Conservation (phyloP, 1,284 basidiomycete species). For the Sanghuangporus weigelae region DNA sequence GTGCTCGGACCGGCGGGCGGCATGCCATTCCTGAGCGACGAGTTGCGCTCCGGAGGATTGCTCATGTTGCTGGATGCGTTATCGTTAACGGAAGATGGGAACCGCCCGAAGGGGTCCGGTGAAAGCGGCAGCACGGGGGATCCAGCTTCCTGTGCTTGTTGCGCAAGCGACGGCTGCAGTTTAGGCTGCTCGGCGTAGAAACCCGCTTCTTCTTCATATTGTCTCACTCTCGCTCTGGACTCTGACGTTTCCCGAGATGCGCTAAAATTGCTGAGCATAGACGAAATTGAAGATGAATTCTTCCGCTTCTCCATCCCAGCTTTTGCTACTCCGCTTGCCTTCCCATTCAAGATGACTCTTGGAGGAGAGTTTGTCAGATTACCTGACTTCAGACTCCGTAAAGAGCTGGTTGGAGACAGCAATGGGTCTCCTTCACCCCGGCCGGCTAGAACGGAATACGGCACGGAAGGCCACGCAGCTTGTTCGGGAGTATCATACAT, state of each 20-base stretch:
- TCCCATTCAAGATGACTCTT: constrained; percentile 58
- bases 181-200: constrained; percentile 38
- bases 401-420: constrained; percentile 6
- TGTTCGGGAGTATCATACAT: constrained; percentile 14
- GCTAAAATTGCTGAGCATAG: constrained; percentile 30
- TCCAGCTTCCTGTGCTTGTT: constrained; percentile 19
- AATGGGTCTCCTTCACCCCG: constrained; percentile 16
- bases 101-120: constrained; percentile 73
- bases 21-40: constrained; percentile 7
- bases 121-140: constrained; percentile 65
- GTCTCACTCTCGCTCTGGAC: constrained; percentile 46
- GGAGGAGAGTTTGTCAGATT: constrained; percentile 44
- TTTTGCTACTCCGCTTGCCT: background rate
- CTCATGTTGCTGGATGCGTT: background rate
- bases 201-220: constrained; percentile 42
- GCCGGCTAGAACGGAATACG: constrained; percentile 28
- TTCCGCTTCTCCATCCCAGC: constrained; percentile 3
- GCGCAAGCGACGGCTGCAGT: constrained; percentile 25
- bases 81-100: constrained; percentile 39
- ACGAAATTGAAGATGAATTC: constrained; percentile 12
- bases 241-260: constrained; percentile 35
- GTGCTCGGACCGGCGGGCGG: background rate
- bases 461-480: constrained; percentile 34
- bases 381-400: constrained; percentile 4
- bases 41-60: constrained; percentile 7